Percentiles rank a stretch among this genome's conserved stretches.
These are phyloP conservation scores for Dacryopinax spathularia DNA, from an alignment of 768 basidiomycete genomes.

Conservation along the genomic window DNA sequence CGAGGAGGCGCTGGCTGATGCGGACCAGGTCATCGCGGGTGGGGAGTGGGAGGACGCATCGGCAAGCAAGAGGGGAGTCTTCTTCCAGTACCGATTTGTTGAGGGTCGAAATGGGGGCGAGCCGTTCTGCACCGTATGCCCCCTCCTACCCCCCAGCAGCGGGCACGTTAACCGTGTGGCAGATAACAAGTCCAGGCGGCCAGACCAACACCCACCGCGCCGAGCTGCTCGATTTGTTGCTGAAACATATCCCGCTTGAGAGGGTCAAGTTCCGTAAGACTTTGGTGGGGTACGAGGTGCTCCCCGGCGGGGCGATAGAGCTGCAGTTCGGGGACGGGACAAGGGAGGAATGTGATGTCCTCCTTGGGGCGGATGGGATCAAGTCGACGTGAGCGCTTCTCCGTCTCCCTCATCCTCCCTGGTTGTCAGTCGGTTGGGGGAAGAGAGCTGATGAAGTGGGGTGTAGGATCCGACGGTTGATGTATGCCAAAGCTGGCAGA, in stretches of 20 bases:
- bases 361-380: background rate
- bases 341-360: background rate
- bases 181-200: background rate
- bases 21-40: no score
- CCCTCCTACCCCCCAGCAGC: no score
- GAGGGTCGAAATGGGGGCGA: background rate
- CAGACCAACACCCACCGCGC: background rate
- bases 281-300: background rate
- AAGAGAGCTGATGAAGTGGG: background rate
- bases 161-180: no score
- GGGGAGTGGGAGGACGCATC: no score
- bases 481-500: background rate
- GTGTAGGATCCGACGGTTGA: background rate
- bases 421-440: background rate
- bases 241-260: background rate
- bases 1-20: no score
- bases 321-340: background rate
- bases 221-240: background rate
- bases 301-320: background rate
- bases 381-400: background rate
- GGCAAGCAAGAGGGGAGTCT: background rate
- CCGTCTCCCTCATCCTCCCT: no score
- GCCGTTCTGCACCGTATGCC: background rate
- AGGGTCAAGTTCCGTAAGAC: background rate
- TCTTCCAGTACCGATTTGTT: background rate